A percentile compares a stretch with the other conserved stretches of the same genome.
These are phyloP conservation scores for Trametes villosa DNA, from an alignment of 768 basidiomycete species.

Conservation along the genomic window DNA sequence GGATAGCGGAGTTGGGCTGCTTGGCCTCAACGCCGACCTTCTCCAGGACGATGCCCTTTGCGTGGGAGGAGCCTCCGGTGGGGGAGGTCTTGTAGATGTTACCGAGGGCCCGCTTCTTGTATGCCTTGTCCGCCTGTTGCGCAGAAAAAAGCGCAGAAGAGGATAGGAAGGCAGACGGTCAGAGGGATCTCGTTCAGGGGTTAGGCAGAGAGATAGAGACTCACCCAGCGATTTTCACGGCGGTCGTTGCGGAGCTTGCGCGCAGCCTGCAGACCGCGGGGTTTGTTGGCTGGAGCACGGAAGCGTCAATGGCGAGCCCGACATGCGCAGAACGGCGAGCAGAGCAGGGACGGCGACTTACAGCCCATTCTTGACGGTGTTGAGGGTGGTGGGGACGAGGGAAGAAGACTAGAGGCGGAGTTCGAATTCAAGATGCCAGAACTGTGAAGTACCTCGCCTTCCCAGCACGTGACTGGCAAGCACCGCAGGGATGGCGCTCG, in stretches of 20 bases:
- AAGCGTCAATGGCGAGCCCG: constrained; percentile 16
- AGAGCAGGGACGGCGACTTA: constrained; percentile 49
- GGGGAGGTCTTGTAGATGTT: constrained; percentile 99
- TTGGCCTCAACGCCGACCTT: constrained; percentile 99
- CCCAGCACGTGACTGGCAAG: constrained; percentile 31
- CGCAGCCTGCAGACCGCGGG: constrained; percentile 97
- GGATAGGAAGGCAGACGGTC: constrained; percentile 1
- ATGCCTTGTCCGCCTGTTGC: constrained; percentile 90
- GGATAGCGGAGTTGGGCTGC: constrained; percentile 99
- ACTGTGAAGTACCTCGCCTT: constrained; percentile 48
- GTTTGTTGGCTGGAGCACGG: constrained; percentile 83
- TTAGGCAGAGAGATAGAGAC: constrained; percentile 35
- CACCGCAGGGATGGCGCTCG: neutral
- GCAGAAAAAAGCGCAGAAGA: neutral
- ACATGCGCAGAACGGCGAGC: neutral
- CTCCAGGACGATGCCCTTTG: constrained; percentile 99
- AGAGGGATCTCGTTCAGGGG: neutral
- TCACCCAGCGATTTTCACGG: constrained; percentile 95
- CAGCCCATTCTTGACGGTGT: constrained; percentile 80
- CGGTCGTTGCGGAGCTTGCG: constrained; percentile 96
- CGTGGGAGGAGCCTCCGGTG: constrained; percentile 98
- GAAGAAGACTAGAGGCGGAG: constrained; percentile 32
- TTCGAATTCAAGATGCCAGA: constrained; percentile 25
- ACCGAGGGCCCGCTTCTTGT: constrained; percentile 99
- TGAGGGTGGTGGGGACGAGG: constrained; percentile 45